phyloP scores from a whole-genome alignment of 805 yeast species.

The Kuraishia cidri region DNA sequence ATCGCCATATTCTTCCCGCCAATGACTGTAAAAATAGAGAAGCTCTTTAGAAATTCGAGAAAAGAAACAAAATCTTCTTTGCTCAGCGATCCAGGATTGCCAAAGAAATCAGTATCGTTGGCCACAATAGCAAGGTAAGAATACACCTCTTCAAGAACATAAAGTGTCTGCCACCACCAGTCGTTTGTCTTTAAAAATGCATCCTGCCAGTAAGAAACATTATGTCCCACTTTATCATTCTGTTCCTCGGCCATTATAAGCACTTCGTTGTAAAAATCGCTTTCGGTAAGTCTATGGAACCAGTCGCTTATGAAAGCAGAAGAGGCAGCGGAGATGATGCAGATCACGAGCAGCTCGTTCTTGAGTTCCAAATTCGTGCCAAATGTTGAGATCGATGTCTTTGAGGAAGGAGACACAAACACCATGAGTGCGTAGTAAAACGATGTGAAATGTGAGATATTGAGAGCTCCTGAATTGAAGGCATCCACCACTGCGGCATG shows the following conservation, averaged over 20 bases:
- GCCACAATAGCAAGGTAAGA: slow-evolving; percentile 62
- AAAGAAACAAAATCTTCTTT: slow-evolving; percentile 28
- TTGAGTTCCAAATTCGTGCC: slow-evolving; percentile 8
- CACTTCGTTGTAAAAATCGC: neutral
- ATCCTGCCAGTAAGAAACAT: no score
- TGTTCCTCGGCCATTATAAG: neutral
- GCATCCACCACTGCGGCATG: no score
- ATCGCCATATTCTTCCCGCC: neutral
- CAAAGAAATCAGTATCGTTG: slow-evolving; percentile 52
- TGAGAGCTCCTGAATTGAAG: no score
- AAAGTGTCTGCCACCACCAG: slow-evolving; percentile 26
- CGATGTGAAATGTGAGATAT: no score
- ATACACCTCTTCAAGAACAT: slow-evolving; percentile 48
- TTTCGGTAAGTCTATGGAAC: slow-evolving; percentile 11
- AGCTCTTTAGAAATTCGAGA: slow-evolving; percentile 35
- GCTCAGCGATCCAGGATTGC: slow-evolving; percentile 25
- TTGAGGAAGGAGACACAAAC: no score
- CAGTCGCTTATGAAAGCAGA: slow-evolving; percentile 9
- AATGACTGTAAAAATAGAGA: slow-evolving; percentile 28
- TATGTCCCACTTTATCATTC: no score
- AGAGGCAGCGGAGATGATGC: slow-evolving; percentile 13
- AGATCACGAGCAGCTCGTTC: slow-evolving; percentile 10
- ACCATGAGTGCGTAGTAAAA: no score
- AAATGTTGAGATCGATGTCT: no score
- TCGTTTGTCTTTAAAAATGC: neutral